A percentile compares a stretch with the other conserved stretches of the same genome.
Conservation (phyloP, 106 monocot genomes). For the Dendrobium officinale region DNA sequence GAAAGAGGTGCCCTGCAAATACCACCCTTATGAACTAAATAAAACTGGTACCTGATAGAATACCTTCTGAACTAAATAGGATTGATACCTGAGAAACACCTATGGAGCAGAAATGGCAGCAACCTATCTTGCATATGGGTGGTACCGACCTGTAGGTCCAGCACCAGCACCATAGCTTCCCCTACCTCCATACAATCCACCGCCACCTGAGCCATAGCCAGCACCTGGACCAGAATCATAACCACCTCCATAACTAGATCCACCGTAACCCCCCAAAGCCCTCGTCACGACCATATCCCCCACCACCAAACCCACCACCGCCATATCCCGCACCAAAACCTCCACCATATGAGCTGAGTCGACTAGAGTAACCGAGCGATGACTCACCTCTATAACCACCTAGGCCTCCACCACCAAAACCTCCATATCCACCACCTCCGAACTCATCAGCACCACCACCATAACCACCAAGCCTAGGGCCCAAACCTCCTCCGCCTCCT, state of each 20-base stretch:
- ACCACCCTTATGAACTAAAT: not conserved
- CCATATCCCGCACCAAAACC: constrained; percentile 38
- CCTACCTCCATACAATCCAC: constrained; percentile 57
- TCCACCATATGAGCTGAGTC: constrained; percentile 48
- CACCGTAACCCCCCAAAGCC: constrained; percentile 48
- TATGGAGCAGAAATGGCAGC: not conserved
- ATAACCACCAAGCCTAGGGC: constrained; percentile 43
- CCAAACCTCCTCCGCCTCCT: constrained; percentile 36
- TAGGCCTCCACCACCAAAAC: constrained; percentile 42
- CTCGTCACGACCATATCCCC: constrained; percentile 41
- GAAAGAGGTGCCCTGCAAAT: not conserved
- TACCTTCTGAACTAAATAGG: constrained; percentile 2
- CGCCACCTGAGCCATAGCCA: constrained; percentile 40
- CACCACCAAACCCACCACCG: constrained; percentile 15
- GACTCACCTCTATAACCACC: constrained; percentile 62
- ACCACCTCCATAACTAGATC: constrained; percentile 61
- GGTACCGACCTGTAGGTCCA: constrained; percentile 52
- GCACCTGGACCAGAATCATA: constrained; percentile 68
- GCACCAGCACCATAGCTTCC: constrained; percentile 44
- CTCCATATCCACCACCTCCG: constrained; percentile 54
- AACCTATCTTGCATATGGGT: constrained; percentile 75
- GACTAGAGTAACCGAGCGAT: constrained; percentile 55
- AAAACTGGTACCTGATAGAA: not conserved
- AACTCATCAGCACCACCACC: constrained; percentile 45
- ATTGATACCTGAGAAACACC: constrained; percentile 5